Base-by-base conservation (phyloP, 2,329 filamentous ascomycete genomes). In the Trichoderma polysporum region DNA sequence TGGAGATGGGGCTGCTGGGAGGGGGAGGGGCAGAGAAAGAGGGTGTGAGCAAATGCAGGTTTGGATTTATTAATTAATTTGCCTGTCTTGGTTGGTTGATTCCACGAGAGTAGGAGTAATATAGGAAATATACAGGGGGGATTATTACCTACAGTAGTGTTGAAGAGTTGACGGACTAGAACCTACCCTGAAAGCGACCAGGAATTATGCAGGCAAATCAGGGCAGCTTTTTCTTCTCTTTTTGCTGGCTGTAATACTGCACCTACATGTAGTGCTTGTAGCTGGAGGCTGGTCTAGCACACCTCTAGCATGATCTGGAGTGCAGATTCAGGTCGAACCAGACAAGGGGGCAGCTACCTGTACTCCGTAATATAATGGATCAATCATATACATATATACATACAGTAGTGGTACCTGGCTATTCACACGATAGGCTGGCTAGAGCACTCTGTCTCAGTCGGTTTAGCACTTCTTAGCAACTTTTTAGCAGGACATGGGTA, bases 161-260 rank as follows among this genome's bases (percentile, higher is more conserved):
- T 52, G 33, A 50, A 33, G 5, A 3, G 47, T 10, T 62, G 47
- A 47, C 4, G 12, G 59, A 2, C 25, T n/a, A n/a, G n/a, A n/a
- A n/a, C n/a, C n/a, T 62, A 62, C 59, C 59, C 59, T 41, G 47
- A 10, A 62, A 12, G n/a, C n/a, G n/a, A n/a, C n/a, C n/a, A n/a
- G n/a, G n/a, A n/a, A n/a, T n/a, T n/a, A n/a, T n/a, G n/a, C n/a
- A n/a, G n/a, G n/a, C n/a, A n/a, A n/a, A n/a, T 25, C 35, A n/a
- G 22, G 54, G 35, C 54, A 27, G 19, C 22, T 15, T n/a, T 25
- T 25, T n/a, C n/a, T n/a, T n/a, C n/a, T n/a, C n/a, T n/a, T n/a
- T n/a, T n/a, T n/a, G n/a, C n/a, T n/a, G n/a, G n/a, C n/a, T n/a
- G n/a, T n/a, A n/a, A n/a, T n/a, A n/a, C n/a, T n/a, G n/a, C n/a